A percentile compares a stretch with the other conserved stretches of the same genome.
Evolutionary conservation across 345 rosid genomes (phyloP).

Genomic region (Pelargonium nanum): DNA sequence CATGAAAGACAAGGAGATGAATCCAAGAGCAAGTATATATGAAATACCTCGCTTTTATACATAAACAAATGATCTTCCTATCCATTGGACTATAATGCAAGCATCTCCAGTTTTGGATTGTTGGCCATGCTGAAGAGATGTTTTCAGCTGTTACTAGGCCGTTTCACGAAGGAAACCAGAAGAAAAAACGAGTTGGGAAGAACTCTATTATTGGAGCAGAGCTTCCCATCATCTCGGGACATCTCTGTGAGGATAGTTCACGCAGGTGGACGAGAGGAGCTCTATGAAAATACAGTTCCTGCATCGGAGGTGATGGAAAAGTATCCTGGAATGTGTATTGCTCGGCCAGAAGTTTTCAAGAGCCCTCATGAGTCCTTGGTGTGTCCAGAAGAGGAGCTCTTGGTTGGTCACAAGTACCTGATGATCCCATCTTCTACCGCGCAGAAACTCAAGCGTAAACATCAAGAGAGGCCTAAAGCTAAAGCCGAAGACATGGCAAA

Average conservation of each 20-base stretch:
- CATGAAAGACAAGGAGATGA: constrained; percentile 16
- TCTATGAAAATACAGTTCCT: constrained; percentile 26
- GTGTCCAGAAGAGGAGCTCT: constrained; percentile 31
- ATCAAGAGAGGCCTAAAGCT: constrained; percentile 14
- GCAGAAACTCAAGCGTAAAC: constrained; percentile 29
- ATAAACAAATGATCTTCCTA: constrained; percentile 1
- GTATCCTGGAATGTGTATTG: constrained; percentile 46
- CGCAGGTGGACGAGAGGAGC: constrained; percentile 43
- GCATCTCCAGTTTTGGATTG: constrained; percentile 11
- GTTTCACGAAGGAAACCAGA: constrained; percentile 7
- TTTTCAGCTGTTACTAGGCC: constrained; percentile 10
- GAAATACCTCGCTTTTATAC: constrained; percentile 6
- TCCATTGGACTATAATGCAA: constrained; percentile 12
- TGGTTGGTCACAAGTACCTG: constrained; percentile 42
- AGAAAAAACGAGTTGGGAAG: constrained; percentile 12
- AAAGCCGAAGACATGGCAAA: constrained; percentile 4
- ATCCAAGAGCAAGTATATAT: constrained; percentile 6
- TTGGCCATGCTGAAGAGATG: constrained; percentile 27
- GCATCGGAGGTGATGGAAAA: constrained; percentile 41
- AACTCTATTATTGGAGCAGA: constrained; percentile 17
- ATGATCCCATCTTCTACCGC: constrained; percentile 39
- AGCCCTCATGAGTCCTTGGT: constrained; percentile 31
- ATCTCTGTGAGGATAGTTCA: constrained; percentile 40
- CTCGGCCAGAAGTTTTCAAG: constrained; percentile 42
- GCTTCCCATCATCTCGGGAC: constrained; percentile 19